Evolutionary conservation across 2,329 filamentous ascomycete species (phyloP).

Genomic region (Neonectria sp.): DNA sequence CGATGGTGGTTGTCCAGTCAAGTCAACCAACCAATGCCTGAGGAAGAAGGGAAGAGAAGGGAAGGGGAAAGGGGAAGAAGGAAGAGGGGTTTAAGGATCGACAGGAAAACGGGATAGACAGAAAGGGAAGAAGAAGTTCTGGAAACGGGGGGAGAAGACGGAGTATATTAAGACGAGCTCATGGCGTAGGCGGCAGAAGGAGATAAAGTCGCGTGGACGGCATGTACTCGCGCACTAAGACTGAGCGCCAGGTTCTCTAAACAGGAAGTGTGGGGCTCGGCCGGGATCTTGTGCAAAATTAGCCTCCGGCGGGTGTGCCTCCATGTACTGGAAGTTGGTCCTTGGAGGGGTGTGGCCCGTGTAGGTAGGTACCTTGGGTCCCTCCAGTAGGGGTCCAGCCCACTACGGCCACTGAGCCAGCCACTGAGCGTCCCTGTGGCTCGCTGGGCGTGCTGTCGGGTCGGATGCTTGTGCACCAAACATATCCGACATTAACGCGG

Average conservation of each 20-base stretch:
- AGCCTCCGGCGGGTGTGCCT: conserved; percentile 19
- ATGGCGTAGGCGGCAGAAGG: conserved; percentile 17
- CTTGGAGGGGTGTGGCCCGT: conserved; percentile 5
- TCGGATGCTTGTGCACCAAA: conserved; percentile 23
- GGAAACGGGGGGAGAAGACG: conserved; percentile 23
- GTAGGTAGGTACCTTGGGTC: conserved; percentile 3
- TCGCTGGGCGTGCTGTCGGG: neutral
- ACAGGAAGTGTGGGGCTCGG: conserved; percentile 32
- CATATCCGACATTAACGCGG: conserved; percentile 21
- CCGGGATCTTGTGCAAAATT: conserved; percentile 20
- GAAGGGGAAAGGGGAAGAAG: conserved; percentile 29
- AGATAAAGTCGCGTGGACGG: conserved; percentile 42
- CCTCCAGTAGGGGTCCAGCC: conserved; percentile 13
- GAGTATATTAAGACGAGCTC: conserved; percentile 34
- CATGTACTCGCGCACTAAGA: conserved; percentile 29
- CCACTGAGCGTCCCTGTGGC: conserved; percentile 7
- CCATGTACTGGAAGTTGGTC: neutral
- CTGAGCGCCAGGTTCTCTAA: conserved; percentile 30
- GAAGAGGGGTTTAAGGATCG: conserved; percentile 43
- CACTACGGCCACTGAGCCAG: conserved; percentile 12
- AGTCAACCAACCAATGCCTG: conserved; percentile 5
- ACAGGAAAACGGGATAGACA: conserved; percentile 33
- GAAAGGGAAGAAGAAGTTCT: conserved; percentile 20
- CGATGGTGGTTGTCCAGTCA: conserved; percentile 1
- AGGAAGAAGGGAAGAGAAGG: conserved; percentile 3